phyloP scores from a whole-genome alignment of 1,284 basidiomycete species.

The Cutaneotrichosporon cutaneum region DNA sequence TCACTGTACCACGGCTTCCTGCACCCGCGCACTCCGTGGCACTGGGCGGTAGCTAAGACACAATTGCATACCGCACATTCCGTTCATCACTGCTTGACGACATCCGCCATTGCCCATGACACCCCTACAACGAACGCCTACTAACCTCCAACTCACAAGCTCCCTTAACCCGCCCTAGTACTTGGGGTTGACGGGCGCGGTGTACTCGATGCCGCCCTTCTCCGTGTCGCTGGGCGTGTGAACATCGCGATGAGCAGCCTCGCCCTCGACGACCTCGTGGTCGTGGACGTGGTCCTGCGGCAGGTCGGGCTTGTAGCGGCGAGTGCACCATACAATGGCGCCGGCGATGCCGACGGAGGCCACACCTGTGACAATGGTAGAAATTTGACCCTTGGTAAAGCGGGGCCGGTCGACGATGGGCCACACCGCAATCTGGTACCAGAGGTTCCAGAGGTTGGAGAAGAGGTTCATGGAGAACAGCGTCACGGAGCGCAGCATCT shows the following conservation, averaged over 20 bases:
- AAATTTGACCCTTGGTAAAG: slow-evolving; percentile 47
- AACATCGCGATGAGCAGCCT: not conserved
- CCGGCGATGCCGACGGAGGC: slow-evolving; percentile 27
- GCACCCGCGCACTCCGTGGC: no score
- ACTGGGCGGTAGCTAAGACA: no score
- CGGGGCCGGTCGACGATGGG: slow-evolving; percentile 38
- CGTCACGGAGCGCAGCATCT: slow-evolving; percentile 43
- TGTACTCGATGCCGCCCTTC: not conserved
- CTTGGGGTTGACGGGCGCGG: not conserved
- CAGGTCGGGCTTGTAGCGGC: slow-evolving; percentile 24
- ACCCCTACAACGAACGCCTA: no score
- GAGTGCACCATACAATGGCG: slow-evolving; percentile 36
- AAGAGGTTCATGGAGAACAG: slow-evolving; percentile 42
- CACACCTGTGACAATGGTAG: slow-evolving; percentile 40
- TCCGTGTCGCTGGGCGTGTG: not conserved
- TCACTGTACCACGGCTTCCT: no score
- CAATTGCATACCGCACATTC: no score
- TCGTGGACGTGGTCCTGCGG: slow-evolving; percentile 13
- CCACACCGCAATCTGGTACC: slow-evolving; percentile 45
- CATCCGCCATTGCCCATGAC: no score
- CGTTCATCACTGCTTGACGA: no score
- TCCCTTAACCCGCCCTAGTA: not conserved
- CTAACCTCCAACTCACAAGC: no score
- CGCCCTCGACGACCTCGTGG: not conserved
- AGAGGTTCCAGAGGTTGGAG: slow-evolving; percentile 33